A percentile compares a stretch with the other conserved stretches of the same genome.
These are phyloP conservation scores for Aspergillus phoenicis DNA, from an alignment of 2,329 filamentous ascomycete genomes.

Conservation along the genomic window DNA sequence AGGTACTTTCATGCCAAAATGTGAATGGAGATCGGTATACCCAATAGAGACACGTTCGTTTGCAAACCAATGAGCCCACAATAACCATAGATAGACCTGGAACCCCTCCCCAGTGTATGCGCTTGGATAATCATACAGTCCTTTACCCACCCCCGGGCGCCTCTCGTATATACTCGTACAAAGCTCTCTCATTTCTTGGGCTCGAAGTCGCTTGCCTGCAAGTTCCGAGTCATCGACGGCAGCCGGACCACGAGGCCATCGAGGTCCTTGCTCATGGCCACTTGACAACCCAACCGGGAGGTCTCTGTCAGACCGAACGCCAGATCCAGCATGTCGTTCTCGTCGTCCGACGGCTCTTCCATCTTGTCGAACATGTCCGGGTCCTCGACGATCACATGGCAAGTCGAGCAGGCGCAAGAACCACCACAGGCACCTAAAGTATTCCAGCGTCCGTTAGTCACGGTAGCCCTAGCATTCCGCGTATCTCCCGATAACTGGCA, in stretches of 20 bases:
- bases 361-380: constrained; percentile 76
- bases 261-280: constrained; percentile 85
- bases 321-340: constrained; percentile 88
- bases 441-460: neutral
- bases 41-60: constrained; percentile 27
- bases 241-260: constrained; percentile 84
- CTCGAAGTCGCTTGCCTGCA: constrained; percentile 91
- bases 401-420: constrained; percentile 89
- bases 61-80: constrained; percentile 13
- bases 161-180: neutral
- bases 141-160: neutral
- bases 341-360: constrained; percentile 75
- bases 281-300: constrained; percentile 81
- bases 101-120: constrained; percentile 10
- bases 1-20: constrained; percentile 21
- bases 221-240: constrained; percentile 90
- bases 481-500: too few relatives aligned
- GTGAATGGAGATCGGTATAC: constrained; percentile 32
- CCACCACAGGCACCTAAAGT: constrained; percentile 79
- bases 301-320: constrained; percentile 91
- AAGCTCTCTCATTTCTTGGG: constrained; percentile 39
- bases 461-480: neutral
- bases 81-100: constrained; percentile 7
- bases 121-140: constrained; percentile 16
- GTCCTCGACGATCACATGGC: constrained; percentile 81